phyloP scores from a whole-genome alignment of 352 stramenopile species.

The Phytophthora sojae region DNA sequence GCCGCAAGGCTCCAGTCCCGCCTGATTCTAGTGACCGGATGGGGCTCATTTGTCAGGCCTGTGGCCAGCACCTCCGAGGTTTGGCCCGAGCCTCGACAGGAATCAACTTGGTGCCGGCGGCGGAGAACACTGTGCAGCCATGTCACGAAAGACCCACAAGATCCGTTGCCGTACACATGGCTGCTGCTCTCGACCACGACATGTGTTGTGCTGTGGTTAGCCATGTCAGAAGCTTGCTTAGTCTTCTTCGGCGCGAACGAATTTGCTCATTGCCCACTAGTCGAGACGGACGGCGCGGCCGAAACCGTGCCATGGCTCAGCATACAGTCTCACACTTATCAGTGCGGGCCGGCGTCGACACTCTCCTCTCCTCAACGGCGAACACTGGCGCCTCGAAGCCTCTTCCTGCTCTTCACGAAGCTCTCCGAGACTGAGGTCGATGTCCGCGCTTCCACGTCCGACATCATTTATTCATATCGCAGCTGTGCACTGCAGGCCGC shows the following conservation, averaged over 20 bases:
- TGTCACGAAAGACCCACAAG: constrained; percentile 17
- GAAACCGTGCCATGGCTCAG: constrained; percentile 10
- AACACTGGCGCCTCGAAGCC: constrained; percentile 16
- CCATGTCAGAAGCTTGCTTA: constrained; percentile 19
- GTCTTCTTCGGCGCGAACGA: constrained; percentile 16
- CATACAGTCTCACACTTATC: not conserved
- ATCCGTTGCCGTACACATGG: constrained; percentile 2
- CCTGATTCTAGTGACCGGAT: constrained; percentile 34
- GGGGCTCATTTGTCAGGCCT: constrained; percentile 36
- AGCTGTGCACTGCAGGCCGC: constrained; percentile 5
- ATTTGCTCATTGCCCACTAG: constrained; percentile 13
- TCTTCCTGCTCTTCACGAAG: not conserved
- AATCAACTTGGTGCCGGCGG: constrained; percentile 21
- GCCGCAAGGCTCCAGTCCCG: constrained; percentile 26
- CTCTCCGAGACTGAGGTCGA: not conserved
- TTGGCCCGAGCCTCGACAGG: constrained; percentile 13
- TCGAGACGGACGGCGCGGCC: constrained; percentile 8
- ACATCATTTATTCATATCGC: constrained; percentile 26
- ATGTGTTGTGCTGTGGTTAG: constrained; percentile 10
- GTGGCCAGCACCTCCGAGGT: constrained; percentile 26
- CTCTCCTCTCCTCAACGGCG: constrained; percentile 8
- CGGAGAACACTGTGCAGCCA: constrained; percentile 14
- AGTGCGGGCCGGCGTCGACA: constrained; percentile 2
- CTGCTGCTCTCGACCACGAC: not conserved
- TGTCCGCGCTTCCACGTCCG: not conserved